These are phyloP conservation scores for Kwoniella shandongensis DNA, from an alignment of 768 basidiomycete species.

Conservation along the genomic window DNA sequence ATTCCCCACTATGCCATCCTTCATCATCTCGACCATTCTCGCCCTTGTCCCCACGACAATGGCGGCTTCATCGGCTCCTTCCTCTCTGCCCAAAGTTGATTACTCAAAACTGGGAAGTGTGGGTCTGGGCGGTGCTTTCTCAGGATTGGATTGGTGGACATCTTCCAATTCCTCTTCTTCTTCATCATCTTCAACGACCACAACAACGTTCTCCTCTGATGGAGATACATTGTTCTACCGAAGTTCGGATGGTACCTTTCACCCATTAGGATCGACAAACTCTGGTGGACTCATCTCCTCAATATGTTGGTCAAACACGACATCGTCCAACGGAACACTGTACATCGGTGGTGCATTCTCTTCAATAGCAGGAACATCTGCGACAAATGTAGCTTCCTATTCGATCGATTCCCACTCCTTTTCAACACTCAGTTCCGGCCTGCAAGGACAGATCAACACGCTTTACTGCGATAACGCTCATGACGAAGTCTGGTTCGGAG, in stretches of 20 bases:
- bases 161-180: constrained; percentile 59
- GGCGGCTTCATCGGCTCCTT: constrained; percentile 39
- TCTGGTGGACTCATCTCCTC: constrained; percentile 73
- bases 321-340: constrained; percentile 59
- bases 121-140: constrained; percentile 81
- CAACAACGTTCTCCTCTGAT: constrained; percentile 25
- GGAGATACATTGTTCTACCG: constrained; percentile 66
- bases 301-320: constrained; percentile 59
- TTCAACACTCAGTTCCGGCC: constrained; percentile 55
- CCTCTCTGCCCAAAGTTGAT: constrained; percentile 63
- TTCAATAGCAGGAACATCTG: constrained; percentile 63
- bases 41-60: constrained; percentile 24
- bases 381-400: constrained; percentile 76
- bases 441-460: constrained; percentile 71
- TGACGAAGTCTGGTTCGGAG: constrained; percentile 51
- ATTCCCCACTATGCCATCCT: constrained; percentile 14
- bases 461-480: constrained; percentile 70
- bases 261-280: constrained; percentile 73
- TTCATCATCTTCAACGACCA: constrained; percentile 60
- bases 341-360: constrained; percentile 84
- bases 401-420: constrained; percentile 26
- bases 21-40: constrained; percentile 24
- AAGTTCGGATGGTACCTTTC: constrained; percentile 65
- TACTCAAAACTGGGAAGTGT: constrained; percentile 86
- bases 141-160: constrained; percentile 66